Percentiles rank a stretch among this genome's conserved stretches.
Conservation (phyloP, 805 yeast species). For the Dipodascus albidus region DNA sequence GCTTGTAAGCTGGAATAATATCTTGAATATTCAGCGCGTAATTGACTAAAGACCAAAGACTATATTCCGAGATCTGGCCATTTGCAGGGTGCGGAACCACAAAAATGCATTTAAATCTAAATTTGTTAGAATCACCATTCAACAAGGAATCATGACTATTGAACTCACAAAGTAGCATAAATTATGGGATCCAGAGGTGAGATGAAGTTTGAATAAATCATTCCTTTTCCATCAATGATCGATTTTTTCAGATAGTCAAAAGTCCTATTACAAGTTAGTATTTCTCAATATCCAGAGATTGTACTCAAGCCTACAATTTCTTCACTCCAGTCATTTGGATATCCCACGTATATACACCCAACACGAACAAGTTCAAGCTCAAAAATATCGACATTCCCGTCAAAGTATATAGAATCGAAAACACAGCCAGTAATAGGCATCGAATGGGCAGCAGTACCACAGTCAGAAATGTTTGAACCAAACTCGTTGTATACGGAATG, state of each 20-base stretch:
- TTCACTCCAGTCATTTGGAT: neutral
- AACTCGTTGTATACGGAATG: slow-evolving; percentile 6
- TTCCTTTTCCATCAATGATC: neutral
- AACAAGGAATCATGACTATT: slow-evolving; percentile 8
- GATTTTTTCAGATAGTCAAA: neutral
- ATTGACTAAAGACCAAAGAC: slow-evolving; percentile 10
- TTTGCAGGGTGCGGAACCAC: slow-evolving; percentile 29
- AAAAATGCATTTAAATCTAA: slow-evolving; percentile 26
- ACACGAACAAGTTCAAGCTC: neutral
- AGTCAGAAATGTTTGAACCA: neutral
- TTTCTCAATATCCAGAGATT: neutral
- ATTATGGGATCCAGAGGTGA: slow-evolving; percentile 47
- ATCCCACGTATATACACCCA: neutral
- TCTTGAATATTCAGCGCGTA: slow-evolving; percentile 2
- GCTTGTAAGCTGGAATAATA: neutral
- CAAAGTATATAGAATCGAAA: neutral
- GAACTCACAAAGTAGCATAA: slow-evolving; percentile 16
- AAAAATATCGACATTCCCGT: neutral
- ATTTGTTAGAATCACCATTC: slow-evolving; percentile 3
- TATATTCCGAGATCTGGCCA: slow-evolving; percentile 22
- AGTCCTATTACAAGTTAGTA: neutral
- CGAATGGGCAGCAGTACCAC: neutral
- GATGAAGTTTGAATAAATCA: slow-evolving; percentile 44
- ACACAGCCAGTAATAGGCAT: neutral
- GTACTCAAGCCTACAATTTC: neutral